Base-by-base conservation (phyloP, 805 yeast species). In the Myxozyma geophila region DNA sequence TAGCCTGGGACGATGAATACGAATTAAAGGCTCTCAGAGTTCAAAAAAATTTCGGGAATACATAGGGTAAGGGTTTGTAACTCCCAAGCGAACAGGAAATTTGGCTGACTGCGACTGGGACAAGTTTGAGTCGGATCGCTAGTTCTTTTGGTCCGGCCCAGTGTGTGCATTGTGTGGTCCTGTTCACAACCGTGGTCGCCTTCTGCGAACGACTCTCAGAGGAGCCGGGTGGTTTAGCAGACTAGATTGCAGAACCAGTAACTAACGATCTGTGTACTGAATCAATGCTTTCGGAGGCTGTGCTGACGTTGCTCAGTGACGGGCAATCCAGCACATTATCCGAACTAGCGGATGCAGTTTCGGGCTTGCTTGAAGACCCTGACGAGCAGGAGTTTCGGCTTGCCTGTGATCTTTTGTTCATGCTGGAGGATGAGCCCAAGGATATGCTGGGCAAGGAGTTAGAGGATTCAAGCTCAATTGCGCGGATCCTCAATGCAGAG, bases 401-500 rank as follows among this genome's bases (percentile, higher is more conserved):
- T 2, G 64, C 64, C n/a, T 64, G 64, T 41, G 67, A 64, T 28
- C 47, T 64, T 4, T 33, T 60, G 35, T 13, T 49, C 15, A 57
- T 60, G 67, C 55, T 64, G 40, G 65, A 60, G 28, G 65, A 46
- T 15, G 52, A 33, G 35, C 5, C 17, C 17, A 50, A 40, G 35
- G 19, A 37, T 17, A 36, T 12, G 46, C 21, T 12, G 10, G 47
- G 39, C 28, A 46, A 53, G 28, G 49, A n/a, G 13, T 39, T 15
- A 17, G 49, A 12, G 2, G 51, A 52, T 35, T 43, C 35, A 9
- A 15, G 17, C 21, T 53, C 43, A 28, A 50, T 60, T 9, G 55
- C 63, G 1, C 50, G 44, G 41, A 36, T 58, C 21, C 59, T 60
- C n/a, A 60, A 64, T 35, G 67, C 59, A 40, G 67, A 63, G 51